A percentile compares a stretch with the other conserved stretches of the same genome.
Conservation (phyloP, 306 rosid genomes). For the Erythrophleum fordii region DNA sequence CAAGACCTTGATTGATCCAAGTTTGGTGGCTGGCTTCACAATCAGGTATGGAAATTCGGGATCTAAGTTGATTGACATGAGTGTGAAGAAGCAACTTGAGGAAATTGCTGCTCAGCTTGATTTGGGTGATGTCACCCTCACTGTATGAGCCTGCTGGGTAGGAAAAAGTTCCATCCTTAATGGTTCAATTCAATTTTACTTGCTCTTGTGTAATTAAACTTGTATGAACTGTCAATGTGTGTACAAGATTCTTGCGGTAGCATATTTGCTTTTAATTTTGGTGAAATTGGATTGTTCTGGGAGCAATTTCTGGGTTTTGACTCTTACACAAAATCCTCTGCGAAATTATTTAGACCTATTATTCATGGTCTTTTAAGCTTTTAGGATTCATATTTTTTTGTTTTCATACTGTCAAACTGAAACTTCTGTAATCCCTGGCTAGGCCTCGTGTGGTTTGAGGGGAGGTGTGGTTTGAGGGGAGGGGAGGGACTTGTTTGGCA, state of each 20-base stretch:
- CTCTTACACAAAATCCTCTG: neutral
- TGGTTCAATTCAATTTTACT: neutral
- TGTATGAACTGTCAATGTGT: neutral
- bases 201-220: neutral
- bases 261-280: neutral
- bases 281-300: neutral
- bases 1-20: conserved; percentile 71
- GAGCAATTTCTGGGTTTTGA: neutral
- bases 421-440: too few species aligned
- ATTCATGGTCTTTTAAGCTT: neutral
- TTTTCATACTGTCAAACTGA: too few species aligned
- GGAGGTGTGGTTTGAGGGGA: too few species aligned
- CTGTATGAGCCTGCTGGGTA: conserved; percentile 35
- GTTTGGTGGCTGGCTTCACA: conserved; percentile 87
- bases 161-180: neutral
- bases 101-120: conserved; percentile 93
- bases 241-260: neutral
- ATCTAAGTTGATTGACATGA: conserved; percentile 87
- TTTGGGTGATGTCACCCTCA: conserved; percentile 65
- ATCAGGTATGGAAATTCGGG: conserved; percentile 76
- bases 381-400: neutral
- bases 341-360: neutral
- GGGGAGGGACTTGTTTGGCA: too few species aligned
- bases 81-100: conserved; percentile 89
- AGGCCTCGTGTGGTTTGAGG: too few species aligned